Evolutionary conservation across 257 asterid genomes (phyloP), one percentile per base, ranked within the genome.

Genomic region (Apocynum venetum): DNA sequence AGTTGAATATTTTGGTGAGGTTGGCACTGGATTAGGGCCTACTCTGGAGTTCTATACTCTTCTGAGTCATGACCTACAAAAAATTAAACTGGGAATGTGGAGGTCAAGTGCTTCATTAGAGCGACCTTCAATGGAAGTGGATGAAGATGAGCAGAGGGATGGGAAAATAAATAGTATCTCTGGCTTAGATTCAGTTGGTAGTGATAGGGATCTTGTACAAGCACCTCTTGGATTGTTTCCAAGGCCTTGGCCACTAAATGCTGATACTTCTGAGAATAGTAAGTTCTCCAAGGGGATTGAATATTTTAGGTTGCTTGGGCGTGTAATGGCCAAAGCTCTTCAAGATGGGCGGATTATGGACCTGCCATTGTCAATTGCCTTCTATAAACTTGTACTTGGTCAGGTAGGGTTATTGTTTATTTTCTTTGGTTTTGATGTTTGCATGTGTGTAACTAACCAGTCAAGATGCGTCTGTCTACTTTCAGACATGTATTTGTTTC

Each of bases 1-100:
- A 87, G 98, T 93, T 69, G 99, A 96, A 83, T 96, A 96, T 89
- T 96, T 96, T 84, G 99, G 98, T 66, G 99, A 96, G 87, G 99
- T 96, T 81, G 99, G 99, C 73, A 92, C 98, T 48, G 99, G 99
- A 20, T 85, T 96, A 87, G 99, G 99, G 19, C 99, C 99, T 11
- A 96, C 99, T 44, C 89, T 96, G 71, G 99, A 93, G 87, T 96
- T 96, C 80, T 96, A 92, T 85, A 96, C 99, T 12, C 97, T 96
- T 43, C 78, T 96, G 74, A 96, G 99, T 85, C 99, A 90, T 1
- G 99, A 96, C 80, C 91, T 96, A 82, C 99, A 96, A 80, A 91
- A 89, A 84, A 88, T 60, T 80, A 97, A 94, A 64, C 77, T 96
- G 76, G 94, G 93, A 71, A 87, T 93, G 97, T 96, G 99, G 99